phyloP scores from a whole-genome alignment of 441 rosid genomes.

The Arabidopsis lyrata region DNA sequence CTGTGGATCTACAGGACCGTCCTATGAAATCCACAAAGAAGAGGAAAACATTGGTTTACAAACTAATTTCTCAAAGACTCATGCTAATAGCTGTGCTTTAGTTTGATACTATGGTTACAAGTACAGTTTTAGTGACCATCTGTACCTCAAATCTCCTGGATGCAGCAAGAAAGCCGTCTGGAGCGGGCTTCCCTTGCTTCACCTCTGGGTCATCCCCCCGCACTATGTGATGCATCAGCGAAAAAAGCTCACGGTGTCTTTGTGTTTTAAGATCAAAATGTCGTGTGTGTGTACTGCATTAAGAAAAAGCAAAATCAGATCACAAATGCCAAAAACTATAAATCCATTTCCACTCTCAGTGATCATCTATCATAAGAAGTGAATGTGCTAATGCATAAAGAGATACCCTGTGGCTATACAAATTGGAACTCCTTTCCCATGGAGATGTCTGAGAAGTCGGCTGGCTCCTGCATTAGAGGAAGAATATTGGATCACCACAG shows the following conservation, averaged over 20 bases:
- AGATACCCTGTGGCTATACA: constrained; percentile 85
- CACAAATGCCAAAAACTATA: neutral
- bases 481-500: neutral
- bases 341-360: constrained; percentile 6
- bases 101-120: neutral
- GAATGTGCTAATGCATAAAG: constrained; percentile 8
- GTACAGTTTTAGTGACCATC: neutral
- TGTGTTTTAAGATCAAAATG: constrained; percentile 90
- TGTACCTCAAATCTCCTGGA: constrained; percentile 91
- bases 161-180: constrained; percentile 89
- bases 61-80: neutral
- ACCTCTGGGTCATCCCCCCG: constrained; percentile 95
- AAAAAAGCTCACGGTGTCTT: constrained; percentile 74
- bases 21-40: constrained; percentile 51
- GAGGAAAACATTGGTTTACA: constrained; percentile 2
- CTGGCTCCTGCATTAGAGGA: constrained; percentile 66
- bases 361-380: neutral
- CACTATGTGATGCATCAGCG: constrained; percentile 93
- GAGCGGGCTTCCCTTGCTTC: constrained; percentile 89
- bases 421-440: constrained; percentile 82
- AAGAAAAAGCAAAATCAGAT: neutral
- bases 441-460: constrained; percentile 77
- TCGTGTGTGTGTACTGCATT: constrained; percentile 69
- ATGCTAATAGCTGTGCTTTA: neutral
- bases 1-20: constrained; percentile 62